These are phyloP conservation scores for Schwanniomyces occidentalis DNA, from an alignment of 805 yeast species.

Conservation along the genomic window DNA sequence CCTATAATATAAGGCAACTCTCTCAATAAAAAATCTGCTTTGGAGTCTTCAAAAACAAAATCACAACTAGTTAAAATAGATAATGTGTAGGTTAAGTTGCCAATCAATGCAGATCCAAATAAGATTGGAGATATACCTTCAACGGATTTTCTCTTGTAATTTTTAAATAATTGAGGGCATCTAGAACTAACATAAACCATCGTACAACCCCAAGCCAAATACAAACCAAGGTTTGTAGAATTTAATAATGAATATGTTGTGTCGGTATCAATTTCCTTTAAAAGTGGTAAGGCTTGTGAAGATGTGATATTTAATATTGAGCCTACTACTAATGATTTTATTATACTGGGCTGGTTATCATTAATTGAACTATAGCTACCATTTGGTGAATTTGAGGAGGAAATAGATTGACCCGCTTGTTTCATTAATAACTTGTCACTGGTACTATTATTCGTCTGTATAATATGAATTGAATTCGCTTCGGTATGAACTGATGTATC, in stretches of 20 bases:
- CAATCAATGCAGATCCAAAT: slow-evolving; percentile 75
- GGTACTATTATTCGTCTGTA: background rate
- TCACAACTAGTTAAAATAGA: slow-evolving; percentile 71
- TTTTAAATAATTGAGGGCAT: slow-evolving; percentile 80
- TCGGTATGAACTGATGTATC: slow-evolving; percentile 1
- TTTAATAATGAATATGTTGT: background rate
- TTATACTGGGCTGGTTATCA: slow-evolving; percentile 1
- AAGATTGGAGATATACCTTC: slow-evolving; percentile 81
- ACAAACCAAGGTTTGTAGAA: slow-evolving; percentile 13
- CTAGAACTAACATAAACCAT: slow-evolving; percentile 73
- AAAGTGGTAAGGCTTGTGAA: slow-evolving; percentile 14
- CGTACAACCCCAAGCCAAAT: slow-evolving; percentile 79
- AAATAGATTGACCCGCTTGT: slow-evolving; percentile 6
- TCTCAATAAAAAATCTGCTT: slow-evolving; percentile 51
- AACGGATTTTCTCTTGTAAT: slow-evolving; percentile 76
- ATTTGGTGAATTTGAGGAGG: slow-evolving; percentile 11
- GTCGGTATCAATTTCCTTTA: background rate
- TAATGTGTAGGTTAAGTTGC: slow-evolving; percentile 73
- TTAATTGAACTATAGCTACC: slow-evolving; percentile 17
- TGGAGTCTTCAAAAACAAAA: slow-evolving; percentile 36
- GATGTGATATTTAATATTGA: slow-evolving; percentile 7
- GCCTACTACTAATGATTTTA: slow-evolving; percentile 7
- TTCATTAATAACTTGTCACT: slow-evolving; percentile 3
- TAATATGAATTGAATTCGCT: slow-evolving; percentile 8
- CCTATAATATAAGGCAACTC: slow-evolving; percentile 86